Evolutionary conservation across 73 alveolate genomes (phyloP).

Genomic region (Symbiodinium natans): DNA sequence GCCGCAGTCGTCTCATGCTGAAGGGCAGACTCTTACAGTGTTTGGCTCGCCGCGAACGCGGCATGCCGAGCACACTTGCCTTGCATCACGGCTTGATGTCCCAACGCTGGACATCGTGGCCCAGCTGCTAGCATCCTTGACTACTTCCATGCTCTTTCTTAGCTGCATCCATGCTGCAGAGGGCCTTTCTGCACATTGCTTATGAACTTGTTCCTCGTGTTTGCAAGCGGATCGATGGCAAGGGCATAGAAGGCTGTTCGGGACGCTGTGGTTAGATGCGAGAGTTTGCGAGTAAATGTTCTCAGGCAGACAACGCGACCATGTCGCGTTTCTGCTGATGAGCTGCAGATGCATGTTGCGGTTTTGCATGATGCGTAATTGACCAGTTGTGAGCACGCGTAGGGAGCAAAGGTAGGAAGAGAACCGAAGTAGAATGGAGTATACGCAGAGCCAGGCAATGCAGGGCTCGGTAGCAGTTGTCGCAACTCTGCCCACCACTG

Average conservation of each 20-base stretch:
- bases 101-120: neutral
- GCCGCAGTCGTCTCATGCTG: neutral
- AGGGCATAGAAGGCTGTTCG: too few relatives aligned
- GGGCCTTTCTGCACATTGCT: too few relatives aligned
- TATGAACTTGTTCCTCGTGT: too few relatives aligned
- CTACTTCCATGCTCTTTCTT: neutral
- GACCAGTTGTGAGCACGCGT: too few relatives aligned
- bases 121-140: neutral
- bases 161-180: neutral
- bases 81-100: neutral
- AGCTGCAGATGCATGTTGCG: neutral
- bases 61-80: neutral
- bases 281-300: neutral
- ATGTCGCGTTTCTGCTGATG: neutral
- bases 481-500: too few relatives aligned
- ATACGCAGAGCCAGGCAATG: too few relatives aligned
- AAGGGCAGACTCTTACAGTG: neutral
- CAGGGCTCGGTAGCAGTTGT: too few relatives aligned
- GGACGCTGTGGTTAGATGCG: too few relatives aligned
- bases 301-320: neutral
- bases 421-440: too few relatives aligned
- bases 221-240: too few relatives aligned
- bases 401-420: too few relatives aligned
- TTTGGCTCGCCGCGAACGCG: slow-evolving; percentile 1
- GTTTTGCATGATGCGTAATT: too few relatives aligned